Percentiles rank a stretch among this genome's conserved stretches.
Evolutionary conservation across 225 moss, liverwort and hornwort species (phyloP).

Genomic region (Sphagnum tenellum): DNA sequence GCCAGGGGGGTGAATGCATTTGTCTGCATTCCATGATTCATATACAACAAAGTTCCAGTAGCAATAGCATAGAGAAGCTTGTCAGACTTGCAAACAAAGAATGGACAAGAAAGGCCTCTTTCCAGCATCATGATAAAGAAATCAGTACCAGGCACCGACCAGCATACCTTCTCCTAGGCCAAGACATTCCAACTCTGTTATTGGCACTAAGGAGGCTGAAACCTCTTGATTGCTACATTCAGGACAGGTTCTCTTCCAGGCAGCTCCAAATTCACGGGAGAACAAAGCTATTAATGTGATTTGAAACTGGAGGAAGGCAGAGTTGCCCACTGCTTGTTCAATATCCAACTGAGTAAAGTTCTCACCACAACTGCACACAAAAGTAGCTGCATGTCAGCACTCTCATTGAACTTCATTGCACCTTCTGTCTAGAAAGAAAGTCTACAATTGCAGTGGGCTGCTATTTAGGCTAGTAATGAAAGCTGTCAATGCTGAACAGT

Average conservation of each 20-base stretch:
- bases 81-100: not conserved
- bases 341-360: slow-evolving; percentile 7
- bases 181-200: slow-evolving; percentile 7
- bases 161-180: slow-evolving; percentile 9
- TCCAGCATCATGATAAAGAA: not conserved
- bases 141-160: not conserved
- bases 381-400: too few relatives aligned
- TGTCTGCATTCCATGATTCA: not conserved
- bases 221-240: slow-evolving; percentile 3
- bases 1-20: not conserved
- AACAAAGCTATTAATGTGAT: slow-evolving; percentile 2
- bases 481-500: too few relatives aligned
- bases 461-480: too few relatives aligned
- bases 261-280: slow-evolving; percentile 7
- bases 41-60: not conserved
- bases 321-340: slow-evolving; percentile 1
- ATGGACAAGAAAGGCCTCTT: not conserved
- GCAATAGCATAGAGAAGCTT: not conserved
- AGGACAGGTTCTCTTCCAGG: slow-evolving; percentile 6
- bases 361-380: slow-evolving; percentile 7
- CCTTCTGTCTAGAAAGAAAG: too few relatives aligned
- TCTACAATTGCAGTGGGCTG: too few relatives aligned
- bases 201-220: slow-evolving; percentile 2
- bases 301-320: slow-evolving; percentile 6
- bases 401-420: not conserved